Evolutionary conservation across 345 rosid genomes (phyloP).

Genomic region (Lepidium aucheri): DNA sequence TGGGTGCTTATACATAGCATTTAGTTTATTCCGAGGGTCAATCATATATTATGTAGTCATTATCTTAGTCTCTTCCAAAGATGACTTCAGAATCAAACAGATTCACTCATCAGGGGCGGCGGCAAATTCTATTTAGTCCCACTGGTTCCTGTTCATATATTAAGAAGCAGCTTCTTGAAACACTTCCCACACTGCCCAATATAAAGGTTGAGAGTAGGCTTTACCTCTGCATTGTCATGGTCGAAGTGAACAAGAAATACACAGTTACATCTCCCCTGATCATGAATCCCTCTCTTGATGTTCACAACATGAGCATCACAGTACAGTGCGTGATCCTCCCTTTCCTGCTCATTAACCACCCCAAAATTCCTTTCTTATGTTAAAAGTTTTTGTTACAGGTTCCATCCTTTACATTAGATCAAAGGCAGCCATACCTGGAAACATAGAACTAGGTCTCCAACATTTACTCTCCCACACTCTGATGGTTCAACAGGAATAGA

Average conservation of each 20-base stretch:
- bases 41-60: not conserved
- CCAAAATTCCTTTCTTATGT: not conserved
- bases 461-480: conserved; percentile 53
- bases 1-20: not conserved
- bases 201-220: not conserved
- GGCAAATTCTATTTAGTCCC: conserved; percentile 21
- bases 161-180: not conserved
- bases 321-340: conserved; percentile 49
- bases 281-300: conserved; percentile 48
- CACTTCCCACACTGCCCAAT: not conserved
- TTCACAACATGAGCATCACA: conserved; percentile 57
- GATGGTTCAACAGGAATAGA: conserved; percentile 79
- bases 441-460: conserved; percentile 70
- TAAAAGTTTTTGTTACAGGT: not conserved
- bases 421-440: conserved; percentile 44
- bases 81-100: not conserved
- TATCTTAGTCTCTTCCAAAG: not conserved
- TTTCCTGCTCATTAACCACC: conserved; percentile 39
- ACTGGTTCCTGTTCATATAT: conserved; percentile 17
- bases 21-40: not conserved
- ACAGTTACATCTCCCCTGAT: conserved; percentile 43
- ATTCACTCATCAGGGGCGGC: conserved; percentile 21
- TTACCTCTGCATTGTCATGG: conserved; percentile 45
- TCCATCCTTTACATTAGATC: not conserved
- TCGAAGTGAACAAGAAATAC: conserved; percentile 52